Conservation (phyloP, 495 filamentous ascomycete species). For the Aspergillus kassunensis region DNA sequence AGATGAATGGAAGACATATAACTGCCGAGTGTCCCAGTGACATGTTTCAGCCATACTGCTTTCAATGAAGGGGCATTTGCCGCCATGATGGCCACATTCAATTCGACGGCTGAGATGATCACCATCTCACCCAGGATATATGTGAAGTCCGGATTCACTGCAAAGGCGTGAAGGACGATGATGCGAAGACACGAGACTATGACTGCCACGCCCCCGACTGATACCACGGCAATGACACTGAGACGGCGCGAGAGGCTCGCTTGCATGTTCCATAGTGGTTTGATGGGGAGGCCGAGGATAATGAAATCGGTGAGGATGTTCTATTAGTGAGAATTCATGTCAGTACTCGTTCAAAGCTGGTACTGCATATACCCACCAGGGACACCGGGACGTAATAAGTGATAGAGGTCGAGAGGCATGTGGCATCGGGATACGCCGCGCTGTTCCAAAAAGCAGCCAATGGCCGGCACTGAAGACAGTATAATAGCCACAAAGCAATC, state of each 20-base stretch:
- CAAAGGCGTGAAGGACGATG: constrained; percentile 3
- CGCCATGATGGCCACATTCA: constrained; percentile 5
- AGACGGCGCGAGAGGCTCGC: not conserved
- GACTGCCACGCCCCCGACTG: constrained; percentile 3
- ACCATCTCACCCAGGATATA: constrained; percentile 6
- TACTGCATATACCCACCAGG: not conserved
- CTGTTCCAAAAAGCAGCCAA: constrained; percentile 6
- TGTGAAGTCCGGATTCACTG: not conserved
- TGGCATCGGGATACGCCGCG: not conserved
- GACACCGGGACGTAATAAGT: constrained; percentile 4
- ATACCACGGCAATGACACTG: constrained; percentile 1
- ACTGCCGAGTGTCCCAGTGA: not conserved
- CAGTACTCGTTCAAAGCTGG: not conserved
- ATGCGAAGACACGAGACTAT: constrained; percentile 6
- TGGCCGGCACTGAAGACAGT: constrained; percentile 5
- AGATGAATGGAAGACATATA: not conserved
- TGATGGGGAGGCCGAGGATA: constrained; percentile 1
- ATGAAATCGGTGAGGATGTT: constrained; percentile 5
- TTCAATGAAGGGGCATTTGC: constrained; percentile 7
- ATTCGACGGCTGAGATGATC: constrained; percentile 2
- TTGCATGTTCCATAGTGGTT: constrained; percentile 3
- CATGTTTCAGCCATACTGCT: constrained; percentile 4
- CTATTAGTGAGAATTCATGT: not conserved
- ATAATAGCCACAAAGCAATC: not conserved
- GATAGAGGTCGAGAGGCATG: not conserved